These are phyloP conservation scores for Yarrowia porcina DNA, from an alignment of 805 yeast species.

Conservation along the genomic window DNA sequence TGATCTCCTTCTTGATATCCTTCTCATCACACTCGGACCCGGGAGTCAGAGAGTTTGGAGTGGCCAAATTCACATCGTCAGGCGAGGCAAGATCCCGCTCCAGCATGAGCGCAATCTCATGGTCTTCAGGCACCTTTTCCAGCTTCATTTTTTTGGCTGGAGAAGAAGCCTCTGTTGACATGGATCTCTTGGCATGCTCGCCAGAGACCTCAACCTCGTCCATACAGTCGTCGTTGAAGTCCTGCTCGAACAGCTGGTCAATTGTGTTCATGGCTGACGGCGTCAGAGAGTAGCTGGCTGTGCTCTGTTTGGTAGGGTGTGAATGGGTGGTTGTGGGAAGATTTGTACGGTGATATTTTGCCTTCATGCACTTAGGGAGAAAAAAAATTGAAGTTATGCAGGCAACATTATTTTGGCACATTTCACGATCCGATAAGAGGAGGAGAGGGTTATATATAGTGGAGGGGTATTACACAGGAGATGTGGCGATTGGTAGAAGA, in stretches of 20 bases:
- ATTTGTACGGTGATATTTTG: neutral
- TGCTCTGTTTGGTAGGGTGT: neutral
- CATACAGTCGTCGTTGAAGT: conserved; percentile 23
- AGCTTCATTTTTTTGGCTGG: neutral
- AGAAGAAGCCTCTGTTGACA: neutral
- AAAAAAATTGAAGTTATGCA: conserved; percentile 13
- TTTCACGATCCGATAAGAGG: neutral
- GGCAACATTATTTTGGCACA: neutral
- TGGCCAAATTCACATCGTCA: conserved; percentile 13
- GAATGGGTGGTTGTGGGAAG: neutral
- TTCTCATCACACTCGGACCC: conserved; percentile 16
- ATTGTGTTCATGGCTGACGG: conserved; percentile 23
- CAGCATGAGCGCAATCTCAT: conserved; percentile 1
- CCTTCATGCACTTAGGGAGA: conserved; percentile 1
- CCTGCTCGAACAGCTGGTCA: conserved; percentile 25
- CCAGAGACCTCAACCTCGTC: neutral
- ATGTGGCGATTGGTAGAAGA: too few relatives aligned
- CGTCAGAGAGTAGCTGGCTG: neutral
- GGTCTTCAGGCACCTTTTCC: neutral
- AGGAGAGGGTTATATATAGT: neutral
- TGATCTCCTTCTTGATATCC: neutral
- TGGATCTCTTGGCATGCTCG: neutral
- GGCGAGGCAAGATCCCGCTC: neutral
- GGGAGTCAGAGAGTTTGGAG: conserved; percentile 14
- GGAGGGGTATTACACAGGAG: neutral